A percentile compares a stretch with the other conserved stretches of the same genome.
Evolutionary conservation across 495 filamentous ascomycete genomes (phyloP).

Genomic region (Penicillium ochrochloron): DNA sequence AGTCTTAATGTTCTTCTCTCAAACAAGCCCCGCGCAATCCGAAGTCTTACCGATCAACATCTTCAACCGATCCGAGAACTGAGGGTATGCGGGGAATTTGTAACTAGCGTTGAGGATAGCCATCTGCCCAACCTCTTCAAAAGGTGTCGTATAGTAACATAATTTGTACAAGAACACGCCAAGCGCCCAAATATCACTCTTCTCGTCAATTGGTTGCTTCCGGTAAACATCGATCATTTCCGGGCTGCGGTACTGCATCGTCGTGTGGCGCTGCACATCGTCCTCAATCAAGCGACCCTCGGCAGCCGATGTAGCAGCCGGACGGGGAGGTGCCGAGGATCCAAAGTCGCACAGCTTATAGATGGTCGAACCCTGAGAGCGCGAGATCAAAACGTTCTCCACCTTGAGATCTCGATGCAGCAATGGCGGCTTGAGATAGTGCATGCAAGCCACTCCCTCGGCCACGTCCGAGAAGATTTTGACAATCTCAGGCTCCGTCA

Average conservation of each 20-base stretch:
- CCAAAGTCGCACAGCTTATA: slow-evolving; percentile 99
- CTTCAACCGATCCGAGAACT: slow-evolving; percentile 89
- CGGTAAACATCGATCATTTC: slow-evolving; percentile 99
- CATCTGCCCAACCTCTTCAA: slow-evolving; percentile 96
- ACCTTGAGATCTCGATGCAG: slow-evolving; percentile 96
- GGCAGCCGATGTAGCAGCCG: slow-evolving; percentile 79
- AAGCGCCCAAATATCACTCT: slow-evolving; percentile 97
- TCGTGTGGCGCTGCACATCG: slow-evolving; percentile 96
- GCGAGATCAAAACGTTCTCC: slow-evolving; percentile 93
- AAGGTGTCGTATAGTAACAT: slow-evolving; percentile 98
- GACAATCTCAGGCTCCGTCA: slow-evolving; percentile 96
- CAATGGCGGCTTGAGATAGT: slow-evolving; percentile 93
- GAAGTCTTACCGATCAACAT: slow-evolving; percentile 78
- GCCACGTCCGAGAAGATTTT: slow-evolving; percentile 96
- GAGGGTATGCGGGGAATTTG: slow-evolving; percentile 86
- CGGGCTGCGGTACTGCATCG: slow-evolving; percentile 94
- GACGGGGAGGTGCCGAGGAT: slow-evolving; percentile 80
- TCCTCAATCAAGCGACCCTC: slow-evolving; percentile 94
- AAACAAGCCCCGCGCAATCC: not conserved
- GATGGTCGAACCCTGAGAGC: slow-evolving; percentile 57
- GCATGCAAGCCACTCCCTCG: slow-evolving; percentile 98
- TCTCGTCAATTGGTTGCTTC: slow-evolving; percentile 96
- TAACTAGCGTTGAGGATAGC: slow-evolving; percentile 97
- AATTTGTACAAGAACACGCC: slow-evolving; percentile 97
- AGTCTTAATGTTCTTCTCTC: not conserved